A percentile compares a stretch with the other conserved stretches of the same genome.
Evolutionary conservation across 2,329 filamentous ascomycete genomes (phyloP).

Genomic region (Colletotrichum theobromicola): DNA sequence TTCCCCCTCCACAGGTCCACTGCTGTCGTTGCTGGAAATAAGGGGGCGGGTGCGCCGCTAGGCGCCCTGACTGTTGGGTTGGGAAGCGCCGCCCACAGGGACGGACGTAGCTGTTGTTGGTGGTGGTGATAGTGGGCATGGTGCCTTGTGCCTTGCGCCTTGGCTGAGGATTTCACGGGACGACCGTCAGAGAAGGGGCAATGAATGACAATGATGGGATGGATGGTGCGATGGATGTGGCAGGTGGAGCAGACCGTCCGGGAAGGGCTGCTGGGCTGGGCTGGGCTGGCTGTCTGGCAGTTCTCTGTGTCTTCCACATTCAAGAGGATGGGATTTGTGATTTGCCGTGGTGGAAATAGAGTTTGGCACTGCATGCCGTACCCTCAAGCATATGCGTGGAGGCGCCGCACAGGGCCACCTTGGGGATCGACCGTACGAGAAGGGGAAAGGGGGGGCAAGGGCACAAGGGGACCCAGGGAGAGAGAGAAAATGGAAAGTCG

Average conservation of each 20-base stretch:
- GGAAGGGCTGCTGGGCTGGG: background rate
- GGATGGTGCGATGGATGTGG: background rate
- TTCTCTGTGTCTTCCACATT: background rate
- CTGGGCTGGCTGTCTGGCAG: too few species aligned
- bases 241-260: background rate
- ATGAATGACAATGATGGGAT: background rate
- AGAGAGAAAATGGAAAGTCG: background rate
- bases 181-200: background rate
- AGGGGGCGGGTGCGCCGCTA: background rate
- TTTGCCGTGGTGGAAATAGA: background rate
- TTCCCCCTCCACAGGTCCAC: background rate
- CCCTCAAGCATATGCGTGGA: background rate
- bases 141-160: background rate
- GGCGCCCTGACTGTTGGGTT: background rate
- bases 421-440: background rate
- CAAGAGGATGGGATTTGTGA: slow-evolving; percentile 8
- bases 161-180: background rate
- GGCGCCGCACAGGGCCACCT: background rate
- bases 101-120: background rate
- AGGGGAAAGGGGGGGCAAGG: too few species aligned
- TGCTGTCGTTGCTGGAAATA: background rate
- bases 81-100: background rate
- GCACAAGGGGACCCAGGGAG: too few species aligned
- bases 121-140: too few species aligned
- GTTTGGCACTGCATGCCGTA: slow-evolving; percentile 2